Conservation (phyloP, 2,329 filamentous ascomycete species). For the Metarhizium sp. region DNA sequence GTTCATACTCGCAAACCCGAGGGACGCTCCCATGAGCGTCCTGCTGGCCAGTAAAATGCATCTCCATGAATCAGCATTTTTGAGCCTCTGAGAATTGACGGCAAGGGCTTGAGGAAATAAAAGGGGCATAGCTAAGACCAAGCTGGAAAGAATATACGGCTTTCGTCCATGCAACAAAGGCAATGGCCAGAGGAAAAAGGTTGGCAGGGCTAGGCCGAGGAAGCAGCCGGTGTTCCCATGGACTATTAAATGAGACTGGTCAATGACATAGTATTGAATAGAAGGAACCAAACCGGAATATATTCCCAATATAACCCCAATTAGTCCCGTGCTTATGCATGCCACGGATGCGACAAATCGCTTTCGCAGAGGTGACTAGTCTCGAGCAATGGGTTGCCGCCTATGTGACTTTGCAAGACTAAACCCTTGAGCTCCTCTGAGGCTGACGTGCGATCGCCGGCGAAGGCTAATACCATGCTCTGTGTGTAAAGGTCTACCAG, state of each 20-base stretch:
- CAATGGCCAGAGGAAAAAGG: conserved; percentile 63
- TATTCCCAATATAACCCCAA: conserved; percentile 63
- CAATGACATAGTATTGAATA: conserved; percentile 68
- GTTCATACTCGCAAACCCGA: conserved; percentile 73
- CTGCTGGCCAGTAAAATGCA: conserved; percentile 54
- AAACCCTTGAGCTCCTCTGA: conserved; percentile 39
- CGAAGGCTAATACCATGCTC: conserved; percentile 34
- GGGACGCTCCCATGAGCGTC: conserved; percentile 54
- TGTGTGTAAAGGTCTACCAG: conserved; percentile 15
- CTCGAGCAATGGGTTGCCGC: conserved; percentile 58
- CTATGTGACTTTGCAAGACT: conserved; percentile 45
- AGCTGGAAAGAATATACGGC: conserved; percentile 61
- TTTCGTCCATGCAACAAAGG: conserved; percentile 69
- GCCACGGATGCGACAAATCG: conserved; percentile 58
- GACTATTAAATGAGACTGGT: conserved; percentile 57
- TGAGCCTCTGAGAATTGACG: conserved; percentile 46
- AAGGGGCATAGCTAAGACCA: conserved; percentile 61
- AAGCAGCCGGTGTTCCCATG: conserved; percentile 68
- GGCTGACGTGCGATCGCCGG: conserved; percentile 44
- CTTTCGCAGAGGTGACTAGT: conserved; percentile 61
- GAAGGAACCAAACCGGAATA: conserved; percentile 72
- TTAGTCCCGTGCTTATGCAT: conserved; percentile 62
- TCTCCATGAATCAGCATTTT: conserved; percentile 45
- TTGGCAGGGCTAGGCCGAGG: conserved; percentile 59
- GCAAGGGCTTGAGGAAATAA: conserved; percentile 68